Percentiles rank a stretch among this genome's conserved stretches.
Evolutionary conservation across 108 stramenopile genomes (phyloP).

Genomic region (Fragilaria radians): DNA sequence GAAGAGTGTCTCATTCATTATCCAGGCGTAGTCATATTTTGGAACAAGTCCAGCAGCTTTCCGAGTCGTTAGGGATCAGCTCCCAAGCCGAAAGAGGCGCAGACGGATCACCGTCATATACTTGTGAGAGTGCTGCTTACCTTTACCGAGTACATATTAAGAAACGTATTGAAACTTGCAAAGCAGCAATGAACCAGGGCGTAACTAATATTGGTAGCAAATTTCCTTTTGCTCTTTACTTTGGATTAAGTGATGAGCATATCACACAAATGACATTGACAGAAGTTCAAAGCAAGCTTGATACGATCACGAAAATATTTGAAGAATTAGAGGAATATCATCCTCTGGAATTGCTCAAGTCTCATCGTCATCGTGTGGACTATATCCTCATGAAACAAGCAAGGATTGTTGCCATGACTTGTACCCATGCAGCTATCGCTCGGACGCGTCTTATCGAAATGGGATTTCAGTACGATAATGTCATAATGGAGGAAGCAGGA

Average conservation of each 20-base stretch:
- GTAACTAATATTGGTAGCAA: constrained; percentile 3
- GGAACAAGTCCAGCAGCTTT: constrained; percentile 83
- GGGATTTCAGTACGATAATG: constrained; percentile 95
- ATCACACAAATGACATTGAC: constrained; percentile 17
- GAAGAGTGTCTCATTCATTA: constrained; percentile 89
- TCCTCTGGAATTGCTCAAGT: constrained; percentile 92
- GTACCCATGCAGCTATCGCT: constrained; percentile 97
- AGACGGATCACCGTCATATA: constrained; percentile 80
- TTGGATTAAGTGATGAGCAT: constrained; percentile 15
- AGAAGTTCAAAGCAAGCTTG: constrained; percentile 39
- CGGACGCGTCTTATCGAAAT: constrained; percentile 84
- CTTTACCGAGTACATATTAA: constrained; percentile 69
- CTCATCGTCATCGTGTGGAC: constrained; percentile 87
- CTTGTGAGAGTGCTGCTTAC: constrained; percentile 93
- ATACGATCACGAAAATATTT: constrained; percentile 51
- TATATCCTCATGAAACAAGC: constrained; percentile 96
- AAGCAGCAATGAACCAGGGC: constrained; percentile 7
- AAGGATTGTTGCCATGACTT: constrained; percentile 96
- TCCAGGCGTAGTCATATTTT: constrained; percentile 70
- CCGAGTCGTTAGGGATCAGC: constrained; percentile 77
- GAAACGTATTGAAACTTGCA: constrained; percentile 30
- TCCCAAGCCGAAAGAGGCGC: constrained; percentile 65
- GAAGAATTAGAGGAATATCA: constrained; percentile 88
- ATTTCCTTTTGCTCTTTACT: constrained; percentile 68
- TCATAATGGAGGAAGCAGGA: constrained; percentile 98